These are phyloP conservation scores for Sphagnum fallax DNA, from an alignment of 228 moss, liverwort and hornwort genomes.

Conservation along the genomic window DNA sequence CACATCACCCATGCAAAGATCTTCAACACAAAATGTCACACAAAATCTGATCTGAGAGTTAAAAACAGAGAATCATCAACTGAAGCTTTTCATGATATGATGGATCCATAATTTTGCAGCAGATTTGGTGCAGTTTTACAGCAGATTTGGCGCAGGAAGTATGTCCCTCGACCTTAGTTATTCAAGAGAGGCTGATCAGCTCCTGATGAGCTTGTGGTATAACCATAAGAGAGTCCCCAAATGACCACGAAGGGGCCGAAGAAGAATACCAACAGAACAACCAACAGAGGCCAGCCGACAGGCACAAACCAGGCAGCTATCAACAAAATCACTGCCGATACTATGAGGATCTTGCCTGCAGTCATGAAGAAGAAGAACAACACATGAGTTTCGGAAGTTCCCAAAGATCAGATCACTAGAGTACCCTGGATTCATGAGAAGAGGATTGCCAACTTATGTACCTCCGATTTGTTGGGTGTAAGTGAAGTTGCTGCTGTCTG, in stretches of 20 bases:
- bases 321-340: conserved; percentile 38
- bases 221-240: conserved; percentile 23
- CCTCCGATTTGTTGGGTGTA: conserved; percentile 12
- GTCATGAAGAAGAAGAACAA: not conserved
- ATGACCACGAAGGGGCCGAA: conserved; percentile 45
- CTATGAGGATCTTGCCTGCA: conserved; percentile 32
- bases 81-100: too few relatives aligned
- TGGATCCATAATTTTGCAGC: too few relatives aligned
- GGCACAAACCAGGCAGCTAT: conserved; percentile 45
- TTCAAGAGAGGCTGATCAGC: too few relatives aligned
- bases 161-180: too few relatives aligned
- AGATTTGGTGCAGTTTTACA: too few relatives aligned
- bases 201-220: conserved; percentile 9
- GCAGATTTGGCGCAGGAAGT: too few relatives aligned
- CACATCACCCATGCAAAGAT: too few relatives aligned
- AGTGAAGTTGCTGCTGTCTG: conserved; percentile 27
- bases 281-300: conserved; percentile 39
- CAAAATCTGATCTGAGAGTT: too few relatives aligned
- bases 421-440: not conserved
- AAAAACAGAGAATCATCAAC: too few relatives aligned
- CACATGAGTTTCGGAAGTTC: not conserved
- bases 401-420: not conserved
- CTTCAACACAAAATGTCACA: too few relatives aligned
- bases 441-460: not conserved
- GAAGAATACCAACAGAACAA: conserved; percentile 42